A percentile compares a stretch with the other conserved stretches of the same genome.
Evolutionary conservation across 2,329 filamentous ascomycete species (phyloP).

Genomic region (Claviceps arundinis): DNA sequence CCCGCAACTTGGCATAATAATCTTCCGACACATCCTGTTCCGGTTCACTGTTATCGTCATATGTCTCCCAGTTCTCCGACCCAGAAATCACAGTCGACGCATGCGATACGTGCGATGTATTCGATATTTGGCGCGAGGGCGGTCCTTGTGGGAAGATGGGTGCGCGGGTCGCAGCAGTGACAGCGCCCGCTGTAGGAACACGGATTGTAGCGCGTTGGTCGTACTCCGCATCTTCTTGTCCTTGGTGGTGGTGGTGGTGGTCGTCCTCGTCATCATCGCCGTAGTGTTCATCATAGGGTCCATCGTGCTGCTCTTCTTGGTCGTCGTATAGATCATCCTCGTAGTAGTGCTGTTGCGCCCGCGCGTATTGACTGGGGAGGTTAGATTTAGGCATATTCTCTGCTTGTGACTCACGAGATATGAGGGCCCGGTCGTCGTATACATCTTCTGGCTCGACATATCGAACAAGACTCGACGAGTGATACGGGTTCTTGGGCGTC

Average conservation of each 20-base stretch:
- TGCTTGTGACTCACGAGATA: slow-evolving; percentile 18
- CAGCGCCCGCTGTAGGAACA: not conserved
- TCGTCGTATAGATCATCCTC: slow-evolving; percentile 18
- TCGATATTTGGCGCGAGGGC: slow-evolving; percentile 47
- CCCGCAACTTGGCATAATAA: slow-evolving; percentile 68
- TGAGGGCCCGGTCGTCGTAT: slow-evolving; percentile 52
- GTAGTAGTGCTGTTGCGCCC: slow-evolving; percentile 18
- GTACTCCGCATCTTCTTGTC: slow-evolving; percentile 11
- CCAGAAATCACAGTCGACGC: slow-evolving; percentile 66
- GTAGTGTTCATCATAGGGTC: slow-evolving; percentile 24
- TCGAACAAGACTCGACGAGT: slow-evolving; percentile 42
- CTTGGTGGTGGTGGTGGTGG: slow-evolving; percentile 14
- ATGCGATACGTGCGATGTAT: slow-evolving; percentile 40
- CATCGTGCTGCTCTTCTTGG: slow-evolving; percentile 9
- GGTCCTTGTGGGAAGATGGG: slow-evolving; percentile 26
- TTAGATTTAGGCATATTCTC: slow-evolving; percentile 23
- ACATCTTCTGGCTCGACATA: slow-evolving; percentile 66
- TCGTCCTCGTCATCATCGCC: slow-evolving; percentile 14
- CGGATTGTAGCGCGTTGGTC: too few relatives aligned
- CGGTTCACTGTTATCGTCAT: slow-evolving; percentile 69
- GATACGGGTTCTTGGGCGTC: slow-evolving; percentile 35
- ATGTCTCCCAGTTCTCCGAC: slow-evolving; percentile 97
- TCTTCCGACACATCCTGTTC: slow-evolving; percentile 63
- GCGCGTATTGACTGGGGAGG: slow-evolving; percentile 19
- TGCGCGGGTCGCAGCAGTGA: slow-evolving; percentile 11